phyloP scores from a whole-genome alignment of 768 basidiomycete species.

The Cantharellus anzutake region DNA sequence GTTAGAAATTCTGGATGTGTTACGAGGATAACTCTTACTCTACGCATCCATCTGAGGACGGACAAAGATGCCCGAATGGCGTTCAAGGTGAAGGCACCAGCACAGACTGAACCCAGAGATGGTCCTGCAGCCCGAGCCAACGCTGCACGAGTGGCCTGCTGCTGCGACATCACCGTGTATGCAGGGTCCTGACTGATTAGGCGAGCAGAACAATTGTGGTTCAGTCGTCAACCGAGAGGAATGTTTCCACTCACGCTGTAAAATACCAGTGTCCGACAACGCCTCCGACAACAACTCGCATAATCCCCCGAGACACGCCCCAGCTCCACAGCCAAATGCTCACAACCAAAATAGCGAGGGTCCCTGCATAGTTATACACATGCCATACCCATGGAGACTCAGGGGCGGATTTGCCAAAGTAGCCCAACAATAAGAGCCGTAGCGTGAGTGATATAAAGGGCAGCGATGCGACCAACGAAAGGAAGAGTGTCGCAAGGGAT shows the following conservation, averaged over 20 bases:
- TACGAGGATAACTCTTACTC: background rate
- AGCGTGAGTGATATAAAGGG: constrained; percentile 66
- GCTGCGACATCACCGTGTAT: constrained; percentile 1
- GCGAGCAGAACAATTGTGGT: constrained; percentile 2
- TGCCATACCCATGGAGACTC: constrained; percentile 33
- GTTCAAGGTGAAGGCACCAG: constrained; percentile 62
- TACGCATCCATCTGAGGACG: constrained; percentile 5
- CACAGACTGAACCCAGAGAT: constrained; percentile 59
- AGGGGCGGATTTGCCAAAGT: constrained; percentile 25
- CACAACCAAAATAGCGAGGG: constrained; percentile 39
- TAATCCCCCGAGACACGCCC: constrained; percentile 58
- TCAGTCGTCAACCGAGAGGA: background rate
- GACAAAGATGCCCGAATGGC: constrained; percentile 18
- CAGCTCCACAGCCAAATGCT: constrained; percentile 54
- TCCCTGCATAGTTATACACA: constrained; percentile 48
- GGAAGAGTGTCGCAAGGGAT: constrained; percentile 53
- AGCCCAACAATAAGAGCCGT: constrained; percentile 55
- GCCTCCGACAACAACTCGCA: constrained; percentile 58
- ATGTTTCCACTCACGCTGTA: constrained; percentile 26
- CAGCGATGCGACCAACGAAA: constrained; percentile 46
- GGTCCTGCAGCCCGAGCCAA: constrained; percentile 62
- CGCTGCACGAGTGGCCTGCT: constrained; percentile 55
- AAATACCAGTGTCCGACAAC: constrained; percentile 92
- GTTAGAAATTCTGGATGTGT: background rate
- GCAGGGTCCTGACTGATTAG: background rate